Conservation (phyloP, 192 early-diverging fungal genomes). For the Backusella australiensis region DNA sequence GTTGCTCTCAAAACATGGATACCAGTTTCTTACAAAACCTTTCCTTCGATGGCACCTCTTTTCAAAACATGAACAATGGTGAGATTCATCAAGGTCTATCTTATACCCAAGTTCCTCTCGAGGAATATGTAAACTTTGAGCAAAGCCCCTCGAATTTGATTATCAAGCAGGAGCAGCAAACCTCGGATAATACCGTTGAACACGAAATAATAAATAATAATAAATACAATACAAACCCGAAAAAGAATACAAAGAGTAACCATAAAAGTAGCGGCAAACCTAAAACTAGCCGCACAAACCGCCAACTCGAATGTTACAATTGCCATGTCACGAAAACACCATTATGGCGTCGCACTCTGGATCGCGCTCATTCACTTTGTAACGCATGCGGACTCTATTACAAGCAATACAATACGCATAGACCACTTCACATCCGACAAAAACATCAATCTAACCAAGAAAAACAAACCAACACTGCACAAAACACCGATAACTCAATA, state of each 20-base stretch:
- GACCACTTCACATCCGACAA: conserved; percentile 58
- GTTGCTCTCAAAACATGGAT: neutral
- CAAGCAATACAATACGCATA: conserved; percentile 85
- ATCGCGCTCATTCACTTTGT: conserved; percentile 80
- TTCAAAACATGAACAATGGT: neutral
- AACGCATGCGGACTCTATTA: conserved; percentile 96
- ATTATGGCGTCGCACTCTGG: conserved; percentile 83
- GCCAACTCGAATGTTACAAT: conserved; percentile 58
- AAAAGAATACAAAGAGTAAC: conserved; percentile 8
- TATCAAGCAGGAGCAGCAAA: neutral
- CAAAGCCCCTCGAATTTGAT: neutral
- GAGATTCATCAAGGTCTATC: neutral
- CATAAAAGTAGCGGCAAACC: neutral
- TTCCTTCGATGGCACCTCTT: neutral
- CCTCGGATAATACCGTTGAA: conserved; percentile 9
- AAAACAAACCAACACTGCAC: neutral
- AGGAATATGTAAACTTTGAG: conserved; percentile 5
- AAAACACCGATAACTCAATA: neutral
- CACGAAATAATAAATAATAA: conserved; percentile 2
- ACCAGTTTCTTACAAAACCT: neutral
- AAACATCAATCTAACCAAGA: conserved; percentile 14
- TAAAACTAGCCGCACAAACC: conserved; percentile 36
- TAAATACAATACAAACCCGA: conserved; percentile 6
- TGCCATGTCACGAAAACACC: conserved; percentile 85
- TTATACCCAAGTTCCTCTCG: conserved; percentile 1